These are phyloP conservation scores for Crotalaria pallida DNA, from an alignment of 306 rosid species.

Conservation along the genomic window DNA sequence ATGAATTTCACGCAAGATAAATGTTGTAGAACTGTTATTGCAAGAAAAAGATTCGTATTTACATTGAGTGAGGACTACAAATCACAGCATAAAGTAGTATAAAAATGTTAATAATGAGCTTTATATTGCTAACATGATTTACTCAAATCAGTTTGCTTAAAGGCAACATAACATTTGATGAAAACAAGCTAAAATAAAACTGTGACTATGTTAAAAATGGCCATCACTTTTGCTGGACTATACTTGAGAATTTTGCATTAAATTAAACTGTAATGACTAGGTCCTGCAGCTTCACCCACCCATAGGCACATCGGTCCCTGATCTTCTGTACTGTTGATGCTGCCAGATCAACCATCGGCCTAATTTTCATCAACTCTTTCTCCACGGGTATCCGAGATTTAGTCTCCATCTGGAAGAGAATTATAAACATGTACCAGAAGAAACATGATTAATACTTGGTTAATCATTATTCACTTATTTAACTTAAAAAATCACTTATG, in stretches of 20 bases:
- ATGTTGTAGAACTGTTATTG: too few relatives aligned
- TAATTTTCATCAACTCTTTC: conserved; percentile 59
- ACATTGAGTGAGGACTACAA: too few relatives aligned
- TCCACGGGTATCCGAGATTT: conserved; percentile 51
- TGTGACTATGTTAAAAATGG: not conserved
- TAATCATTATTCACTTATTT: not conserved
- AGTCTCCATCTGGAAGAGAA: conserved; percentile 48
- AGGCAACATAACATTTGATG: not conserved
- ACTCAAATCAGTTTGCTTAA: not conserved
- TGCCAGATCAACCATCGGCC: conserved; percentile 53
- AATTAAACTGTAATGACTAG: conserved; percentile 46
- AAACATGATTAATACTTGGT: not conserved
- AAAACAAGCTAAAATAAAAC: not conserved
- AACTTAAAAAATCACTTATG: not conserved
- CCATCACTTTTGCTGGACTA: not conserved
- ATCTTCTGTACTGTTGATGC: conserved; percentile 54
- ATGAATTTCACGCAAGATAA: too few relatives aligned
- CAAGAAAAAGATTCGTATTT: too few relatives aligned
- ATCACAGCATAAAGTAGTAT: too few relatives aligned
- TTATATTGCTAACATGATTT: not conserved
- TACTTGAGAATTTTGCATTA: not conserved
- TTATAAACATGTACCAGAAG: not conserved
- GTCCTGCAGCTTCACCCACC: conserved; percentile 76
- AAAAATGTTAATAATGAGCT: not conserved
- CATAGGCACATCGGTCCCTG: conserved; percentile 79